Percentiles rank a stretch among this genome's conserved stretches.
Conservation (phyloP, 106 monocot genomes). For the Acorus calamus region DNA sequence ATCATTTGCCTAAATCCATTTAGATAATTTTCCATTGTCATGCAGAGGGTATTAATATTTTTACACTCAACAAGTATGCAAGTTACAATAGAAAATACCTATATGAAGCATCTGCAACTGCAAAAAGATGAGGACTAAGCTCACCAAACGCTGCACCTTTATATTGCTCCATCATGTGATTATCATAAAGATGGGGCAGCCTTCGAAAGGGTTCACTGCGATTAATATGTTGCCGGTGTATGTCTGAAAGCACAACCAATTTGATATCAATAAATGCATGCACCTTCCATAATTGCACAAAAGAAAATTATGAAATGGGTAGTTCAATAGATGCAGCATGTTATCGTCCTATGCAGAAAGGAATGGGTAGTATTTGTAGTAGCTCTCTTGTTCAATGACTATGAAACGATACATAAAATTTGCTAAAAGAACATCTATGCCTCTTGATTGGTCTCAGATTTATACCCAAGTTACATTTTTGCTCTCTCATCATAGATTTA, state of each 20-base stretch:
- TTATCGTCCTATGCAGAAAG: no score
- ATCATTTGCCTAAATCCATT: constrained; percentile 17
- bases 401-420: no score
- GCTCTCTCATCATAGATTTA: no score
- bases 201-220: constrained; percentile 59
- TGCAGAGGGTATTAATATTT: no score
- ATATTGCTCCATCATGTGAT: constrained; percentile 65
- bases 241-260: constrained; percentile 21
- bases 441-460: no score
- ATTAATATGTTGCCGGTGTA: constrained; percentile 62
- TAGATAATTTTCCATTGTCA: not conserved
- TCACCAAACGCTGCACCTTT: constrained; percentile 56
- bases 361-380: no score
- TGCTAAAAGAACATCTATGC: no score
- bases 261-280: constrained; percentile 13
- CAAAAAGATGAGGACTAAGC: constrained; percentile 62
- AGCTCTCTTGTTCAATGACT: no score
- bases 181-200: constrained; percentile 65
- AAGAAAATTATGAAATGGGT: no score
- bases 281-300: no score
- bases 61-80: not conserved
- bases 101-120: constrained; percentile 54
- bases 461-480: no score
- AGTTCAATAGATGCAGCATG: no score
- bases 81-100: constrained; percentile 17